A percentile compares a stretch with the other conserved stretches of the same genome.
Conservation (phyloP, 192 early-diverging fungal species). For the Coemansia sp. region DNA sequence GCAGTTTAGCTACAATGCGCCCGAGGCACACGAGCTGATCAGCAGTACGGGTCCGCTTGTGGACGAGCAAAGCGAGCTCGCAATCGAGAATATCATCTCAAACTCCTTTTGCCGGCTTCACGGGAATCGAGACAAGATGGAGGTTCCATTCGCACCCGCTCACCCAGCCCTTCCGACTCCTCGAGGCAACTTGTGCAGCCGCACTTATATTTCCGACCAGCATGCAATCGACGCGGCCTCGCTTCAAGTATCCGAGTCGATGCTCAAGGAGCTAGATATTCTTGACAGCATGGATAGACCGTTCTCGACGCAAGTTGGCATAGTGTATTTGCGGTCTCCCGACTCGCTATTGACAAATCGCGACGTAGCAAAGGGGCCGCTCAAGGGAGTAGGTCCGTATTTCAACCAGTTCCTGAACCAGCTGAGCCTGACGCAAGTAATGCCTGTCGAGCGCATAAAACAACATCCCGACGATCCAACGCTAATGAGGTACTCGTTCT, state of each 20-base stretch:
- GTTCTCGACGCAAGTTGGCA: conserved; percentile 37
- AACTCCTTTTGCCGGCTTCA: conserved; percentile 20
- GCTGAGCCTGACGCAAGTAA: conserved; percentile 18
- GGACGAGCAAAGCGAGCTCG: conserved; percentile 26
- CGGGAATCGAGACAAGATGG: conserved; percentile 13
- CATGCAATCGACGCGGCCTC: conserved; percentile 17
- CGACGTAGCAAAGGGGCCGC: conserved; percentile 33
- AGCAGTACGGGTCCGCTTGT: conserved; percentile 12
- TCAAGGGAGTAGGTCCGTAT: conserved; percentile 33
- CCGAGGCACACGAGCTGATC: conserved; percentile 8
- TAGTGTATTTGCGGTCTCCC: conserved; percentile 45
- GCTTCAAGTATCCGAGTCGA: conserved; percentile 19
- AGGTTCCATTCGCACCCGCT: conserved; percentile 20
- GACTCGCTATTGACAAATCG: conserved; percentile 35
- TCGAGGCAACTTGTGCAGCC: conserved; percentile 25
- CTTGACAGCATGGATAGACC: conserved; percentile 46
- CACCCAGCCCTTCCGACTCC: conserved; percentile 6
- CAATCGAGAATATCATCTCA: conserved; percentile 23
- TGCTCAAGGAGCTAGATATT: conserved; percentile 35
- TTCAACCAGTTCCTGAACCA: conserved; percentile 34
- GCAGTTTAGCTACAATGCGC: conserved; percentile 2
- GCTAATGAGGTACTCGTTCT: conserved; percentile 38
- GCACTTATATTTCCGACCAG: conserved; percentile 14
- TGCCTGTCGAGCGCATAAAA: conserved; percentile 23
- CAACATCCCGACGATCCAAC: conserved; percentile 21